Base-by-base conservation (phyloP, 2,329 filamentous ascomycete genomes). In the Stagonosporopsis rhizophila region DNA sequence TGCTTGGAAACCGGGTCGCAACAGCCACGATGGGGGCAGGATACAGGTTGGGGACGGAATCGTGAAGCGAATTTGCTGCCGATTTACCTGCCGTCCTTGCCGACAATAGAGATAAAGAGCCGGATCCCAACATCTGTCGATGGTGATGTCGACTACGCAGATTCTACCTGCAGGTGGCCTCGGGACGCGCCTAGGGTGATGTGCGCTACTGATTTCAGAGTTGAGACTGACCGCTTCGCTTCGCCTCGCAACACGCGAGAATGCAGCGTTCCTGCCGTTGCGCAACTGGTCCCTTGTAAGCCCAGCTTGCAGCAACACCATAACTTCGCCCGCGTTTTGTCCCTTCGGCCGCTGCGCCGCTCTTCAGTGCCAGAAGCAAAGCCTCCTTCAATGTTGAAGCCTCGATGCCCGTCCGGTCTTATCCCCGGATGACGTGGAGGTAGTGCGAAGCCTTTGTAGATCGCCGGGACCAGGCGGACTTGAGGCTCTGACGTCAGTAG, bases 381-480 rank as follows among this genome's bases (percentile, higher is more conserved):
- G 28, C 30, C 22, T 20, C 17, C 22, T 22, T 19, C 42, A 17
- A 42, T 30, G 41, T 51, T 44, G 38, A 37, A 30, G 41, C 42
- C 30, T 56, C 47, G 44, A 48, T 25, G 47, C 14, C 27, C n/a
- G 30, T 38, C 25, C 28, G 41, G 19, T 28, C 44, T 49, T 52
- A 52, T 23, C 48, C 48, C 54, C 49, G 34, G 44, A 38, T 58
- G 55, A 58, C 55, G 55, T 58, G 55, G 55, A 52, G 49, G 37
- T 32, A 37, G 22, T 37, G 47, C 42, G 27, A 38, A 44, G 55
- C 39, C 39, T 45, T 45, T 30, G 44, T 30, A 58, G 55, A 57
- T 53, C 49, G 49, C 54, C 54, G 55, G 55, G 22, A 41, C n/a
- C 39, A 22, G 27, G 49, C 55, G 55, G 55, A 58, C 17, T n/a